Evolutionary conservation across 331 rosid species (phyloP).

Genomic region (Quercus phellos): DNA sequence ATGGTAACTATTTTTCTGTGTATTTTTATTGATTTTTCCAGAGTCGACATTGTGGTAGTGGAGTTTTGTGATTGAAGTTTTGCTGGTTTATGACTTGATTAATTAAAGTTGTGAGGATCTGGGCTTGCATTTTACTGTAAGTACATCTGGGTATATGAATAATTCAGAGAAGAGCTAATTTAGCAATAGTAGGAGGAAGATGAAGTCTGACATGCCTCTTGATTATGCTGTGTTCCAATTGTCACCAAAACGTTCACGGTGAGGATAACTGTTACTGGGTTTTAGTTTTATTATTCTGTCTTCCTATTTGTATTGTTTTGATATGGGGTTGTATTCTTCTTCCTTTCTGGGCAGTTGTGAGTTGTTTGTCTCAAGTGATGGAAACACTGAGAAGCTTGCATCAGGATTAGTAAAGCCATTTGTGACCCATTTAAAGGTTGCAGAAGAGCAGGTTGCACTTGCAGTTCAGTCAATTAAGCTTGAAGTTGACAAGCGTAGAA

Average conservation of each 20-base stretch:
- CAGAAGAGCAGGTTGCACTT: constrained; percentile 76
- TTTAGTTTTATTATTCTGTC: constrained; percentile 8
- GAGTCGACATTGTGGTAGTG: constrained; percentile 31
- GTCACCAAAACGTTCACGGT: constrained; percentile 76
- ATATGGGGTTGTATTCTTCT: constrained; percentile 4
- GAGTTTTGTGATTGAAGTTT: constrained; percentile 21
- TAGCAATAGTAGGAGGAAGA: constrained; percentile 33
- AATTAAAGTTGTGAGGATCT: constrained; percentile 18
- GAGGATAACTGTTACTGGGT: constrained; percentile 9
- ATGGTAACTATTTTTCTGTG: background rate
- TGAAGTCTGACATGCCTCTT: constrained; percentile 74
- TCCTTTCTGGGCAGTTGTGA: constrained; percentile 60
- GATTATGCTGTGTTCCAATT: constrained; percentile 77
- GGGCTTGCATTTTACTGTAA: constrained; percentile 8
- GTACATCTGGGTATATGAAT: constrained; percentile 31
- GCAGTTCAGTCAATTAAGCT: constrained; percentile 72
- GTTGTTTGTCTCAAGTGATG: constrained; percentile 67
- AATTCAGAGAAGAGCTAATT: constrained; percentile 26
- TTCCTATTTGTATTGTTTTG: background rate
- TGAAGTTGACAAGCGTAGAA: constrained; percentile 56
- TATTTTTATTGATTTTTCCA: background rate
- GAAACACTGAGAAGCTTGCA: constrained; percentile 77
- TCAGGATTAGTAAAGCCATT: constrained; percentile 88
- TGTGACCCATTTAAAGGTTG: constrained; percentile 75
- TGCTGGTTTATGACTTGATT: constrained; percentile 17